These are phyloP conservation scores for Rhizopogon salebrosus DNA, from an alignment of 768 basidiomycete species.

Conservation along the genomic window DNA sequence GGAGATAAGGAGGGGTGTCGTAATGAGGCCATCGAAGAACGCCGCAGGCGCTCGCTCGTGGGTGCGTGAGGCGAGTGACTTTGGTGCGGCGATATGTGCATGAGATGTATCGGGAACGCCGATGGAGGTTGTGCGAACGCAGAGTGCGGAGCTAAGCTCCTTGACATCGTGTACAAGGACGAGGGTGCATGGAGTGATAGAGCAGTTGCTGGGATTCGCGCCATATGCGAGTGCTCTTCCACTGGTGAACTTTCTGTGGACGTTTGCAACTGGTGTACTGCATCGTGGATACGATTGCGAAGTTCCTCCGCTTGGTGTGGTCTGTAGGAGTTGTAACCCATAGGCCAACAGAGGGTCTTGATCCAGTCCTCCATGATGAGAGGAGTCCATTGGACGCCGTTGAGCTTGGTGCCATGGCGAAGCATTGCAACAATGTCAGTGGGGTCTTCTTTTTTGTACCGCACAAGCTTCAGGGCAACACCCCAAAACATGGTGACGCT, in stretches of 20 bases:
- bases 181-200: neutral
- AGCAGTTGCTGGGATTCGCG: neutral
- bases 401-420: slow-evolving; percentile 51
- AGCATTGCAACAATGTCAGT: slow-evolving; percentile 64
- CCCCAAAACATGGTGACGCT: slow-evolving; percentile 71
- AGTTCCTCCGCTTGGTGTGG: slow-evolving; percentile 39
- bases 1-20: neutral
- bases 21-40: slow-evolving; percentile 9
- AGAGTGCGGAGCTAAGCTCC: neutral
- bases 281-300: slow-evolving; percentile 48
- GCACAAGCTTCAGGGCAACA: slow-evolving; percentile 66
- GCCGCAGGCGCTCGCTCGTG: slow-evolving; percentile 2
- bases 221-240: neutral
- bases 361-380: slow-evolving; percentile 55
- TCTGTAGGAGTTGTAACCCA: slow-evolving; percentile 53
- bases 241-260: slow-evolving; percentile 11
- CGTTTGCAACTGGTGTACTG: slow-evolving; percentile 31
- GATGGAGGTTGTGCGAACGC: neutral
- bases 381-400: slow-evolving; percentile 51
- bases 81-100: neutral
- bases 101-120: neutral
- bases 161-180: neutral
- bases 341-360: slow-evolving; percentile 51
- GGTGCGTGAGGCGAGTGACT: neutral
- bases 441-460: slow-evolving; percentile 59